phyloP scores from a whole-genome alignment of 345 rosid genomes.

The Acer negundo region DNA sequence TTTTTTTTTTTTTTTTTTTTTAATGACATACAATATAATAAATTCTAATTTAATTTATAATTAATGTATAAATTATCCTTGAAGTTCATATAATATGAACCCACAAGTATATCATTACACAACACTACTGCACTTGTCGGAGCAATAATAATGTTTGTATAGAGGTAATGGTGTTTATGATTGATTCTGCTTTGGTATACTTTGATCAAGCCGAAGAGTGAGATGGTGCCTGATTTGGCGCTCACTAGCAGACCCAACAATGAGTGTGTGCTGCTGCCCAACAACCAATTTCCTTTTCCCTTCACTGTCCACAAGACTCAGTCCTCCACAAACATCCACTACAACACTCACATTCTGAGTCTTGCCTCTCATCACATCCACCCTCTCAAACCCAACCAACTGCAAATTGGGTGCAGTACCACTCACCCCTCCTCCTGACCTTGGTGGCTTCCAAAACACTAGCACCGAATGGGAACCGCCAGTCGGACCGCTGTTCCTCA shows the following conservation, averaged over 20 bases:
- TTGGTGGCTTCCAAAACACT: conserved; percentile 55
- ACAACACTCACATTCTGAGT: conserved; percentile 36
- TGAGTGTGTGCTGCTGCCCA: conserved; percentile 38
- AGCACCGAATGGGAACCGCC: conserved; percentile 57
- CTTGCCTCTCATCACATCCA: conserved; percentile 42
- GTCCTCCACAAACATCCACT: conserved; percentile 51
- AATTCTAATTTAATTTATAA: no score
- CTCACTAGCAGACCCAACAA: conserved; percentile 48
- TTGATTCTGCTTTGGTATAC: neutral
- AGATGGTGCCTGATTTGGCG: conserved; percentile 40
- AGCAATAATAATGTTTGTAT: neutral
- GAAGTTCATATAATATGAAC: no score
- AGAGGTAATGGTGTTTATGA: conserved; percentile 20
- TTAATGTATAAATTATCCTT: no score
- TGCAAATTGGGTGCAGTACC: conserved; percentile 43
- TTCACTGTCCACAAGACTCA: conserved; percentile 47
- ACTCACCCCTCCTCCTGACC: conserved; percentile 8
- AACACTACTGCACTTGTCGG: no score
- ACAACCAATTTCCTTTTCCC: conserved; percentile 48
- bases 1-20: no score
- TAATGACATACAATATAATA: no score
- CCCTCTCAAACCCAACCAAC: conserved; percentile 58
- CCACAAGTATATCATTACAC: no score
- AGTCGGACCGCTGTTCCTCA: conserved; percentile 45
- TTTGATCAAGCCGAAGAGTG: conserved; percentile 32